Percentiles rank a stretch among this genome's conserved stretches.
These are phyloP conservation scores for Suhomyces bolitotheri DNA, from an alignment of 1,139 yeast genomes.

Conservation along the genomic window DNA sequence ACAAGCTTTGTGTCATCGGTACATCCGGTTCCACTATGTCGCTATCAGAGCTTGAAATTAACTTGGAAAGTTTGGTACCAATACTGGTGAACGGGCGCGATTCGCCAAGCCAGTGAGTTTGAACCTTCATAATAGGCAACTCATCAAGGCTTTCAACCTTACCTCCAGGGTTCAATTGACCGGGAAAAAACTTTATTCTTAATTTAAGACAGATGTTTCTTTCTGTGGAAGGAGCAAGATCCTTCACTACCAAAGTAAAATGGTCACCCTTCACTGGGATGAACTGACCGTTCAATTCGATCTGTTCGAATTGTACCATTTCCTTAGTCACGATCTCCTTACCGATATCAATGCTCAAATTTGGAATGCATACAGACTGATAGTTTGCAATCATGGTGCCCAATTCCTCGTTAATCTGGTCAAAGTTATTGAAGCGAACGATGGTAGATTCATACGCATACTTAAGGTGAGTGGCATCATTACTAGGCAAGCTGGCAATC, in stretches of 20 bases:
- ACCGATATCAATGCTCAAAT: conserved; percentile 21
- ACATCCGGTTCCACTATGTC: conserved; percentile 8
- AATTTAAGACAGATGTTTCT: conserved; percentile 20
- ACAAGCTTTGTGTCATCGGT: conserved; percentile 5
- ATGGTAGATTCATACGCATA: conserved; percentile 22
- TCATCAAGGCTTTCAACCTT: conserved; percentile 8
- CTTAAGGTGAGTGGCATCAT: conserved; percentile 3
- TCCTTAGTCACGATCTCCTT: conserved; percentile 23
- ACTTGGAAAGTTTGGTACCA: conserved; percentile 2
- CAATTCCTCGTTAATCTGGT: conserved; percentile 21
- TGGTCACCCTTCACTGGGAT: conserved; percentile 10
- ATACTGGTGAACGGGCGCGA: neutral
- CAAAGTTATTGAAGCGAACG: conserved; percentile 22
- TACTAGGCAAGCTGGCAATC: conserved; percentile 12
- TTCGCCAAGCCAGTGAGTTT: conserved; percentile 16
- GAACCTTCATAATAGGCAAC: conserved; percentile 16
- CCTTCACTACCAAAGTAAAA: conserved; percentile 17
- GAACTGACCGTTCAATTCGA: conserved; percentile 29
- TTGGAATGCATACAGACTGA: conserved; percentile 24
- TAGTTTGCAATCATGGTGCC: conserved; percentile 16
- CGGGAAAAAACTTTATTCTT: conserved; percentile 10
- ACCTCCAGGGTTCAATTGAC: conserved; percentile 8
- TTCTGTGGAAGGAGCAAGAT: conserved; percentile 19
- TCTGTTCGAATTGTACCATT: conserved; percentile 20
- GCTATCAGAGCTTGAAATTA: conserved; percentile 1